Base-by-base conservation (phyloP, 2,329 filamentous ascomycete genomes). In the Stenocarpella maydis region DNA sequence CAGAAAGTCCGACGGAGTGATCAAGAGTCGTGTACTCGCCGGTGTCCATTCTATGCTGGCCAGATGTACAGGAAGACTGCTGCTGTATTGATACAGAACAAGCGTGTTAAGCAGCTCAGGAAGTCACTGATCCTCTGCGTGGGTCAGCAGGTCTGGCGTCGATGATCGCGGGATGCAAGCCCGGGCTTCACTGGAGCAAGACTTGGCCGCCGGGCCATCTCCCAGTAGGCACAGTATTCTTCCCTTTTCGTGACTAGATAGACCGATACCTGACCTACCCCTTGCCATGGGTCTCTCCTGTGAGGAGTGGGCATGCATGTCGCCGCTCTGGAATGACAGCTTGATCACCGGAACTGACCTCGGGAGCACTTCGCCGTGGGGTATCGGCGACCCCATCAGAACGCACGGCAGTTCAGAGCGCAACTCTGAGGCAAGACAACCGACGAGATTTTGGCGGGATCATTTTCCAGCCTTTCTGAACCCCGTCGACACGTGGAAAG, bases 381-480 rank as follows among this genome's bases (percentile, higher is more conserved):
- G 28, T 43, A 49, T n/a, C 14, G 37, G 19, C 12, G 26, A n/a
- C 24, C 28, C 41, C 24, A 47, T 45, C 37, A n/a, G 12, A 19
- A 17, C 41, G 41, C 41, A 47, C 58, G 58, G 58, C 58, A 61
- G 41, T 61, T 61, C 58, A 61, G 26, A 47, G 28, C 26, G 55
- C 55, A 12, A 31, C 58, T 34, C 19, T 45, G 58, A 47, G 58
- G n/a, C 17, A 24, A 21, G 26, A 10, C 21, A 6, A 24, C 19
- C 26, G 43, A 63, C 58, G 49, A 63, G 58, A 63, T 63, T 63
- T 63, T 41, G 58, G 41, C n/a, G 41, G 41, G 58, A 63, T 63
- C 58, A 63, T 49, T 43, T 63, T 37, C 37, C 43, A 63, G 54
- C 41, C 39, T 28, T 49, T 26, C n/a, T 63, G 21, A 63, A 63